A percentile compares a stretch with the other conserved stretches of the same genome.
Conservation (phyloP, 768 basidiomycete species). For the Russula emetica region DNA sequence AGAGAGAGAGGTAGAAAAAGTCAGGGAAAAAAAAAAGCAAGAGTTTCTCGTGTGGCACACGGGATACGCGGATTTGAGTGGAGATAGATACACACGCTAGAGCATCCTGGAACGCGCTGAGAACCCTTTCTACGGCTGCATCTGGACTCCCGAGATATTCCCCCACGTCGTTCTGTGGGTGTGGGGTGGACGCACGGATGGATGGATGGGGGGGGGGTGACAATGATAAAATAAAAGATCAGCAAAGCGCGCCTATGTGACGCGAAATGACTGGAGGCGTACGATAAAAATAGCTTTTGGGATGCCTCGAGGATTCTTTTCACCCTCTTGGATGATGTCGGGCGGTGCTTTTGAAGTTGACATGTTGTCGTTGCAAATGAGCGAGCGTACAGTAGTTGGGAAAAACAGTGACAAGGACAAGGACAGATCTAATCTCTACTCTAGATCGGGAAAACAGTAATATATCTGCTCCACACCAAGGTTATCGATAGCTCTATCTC, state of each 20-base stretch:
- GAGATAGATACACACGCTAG: conserved; percentile 67
- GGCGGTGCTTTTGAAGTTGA: conserved; percentile 21
- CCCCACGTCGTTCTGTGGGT: conserved; percentile 72
- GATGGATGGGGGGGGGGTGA: background rate
- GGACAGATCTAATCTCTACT: conserved; percentile 13
- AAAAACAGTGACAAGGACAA: background rate
- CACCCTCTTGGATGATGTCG: conserved; percentile 32
- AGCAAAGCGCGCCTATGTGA: background rate
- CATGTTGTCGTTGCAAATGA: conserved; percentile 14
- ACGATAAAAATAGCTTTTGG: conserved; percentile 95
- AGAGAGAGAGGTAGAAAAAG: too few species aligned
- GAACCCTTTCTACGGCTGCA: conserved; percentile 68
- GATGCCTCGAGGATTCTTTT: conserved; percentile 87
- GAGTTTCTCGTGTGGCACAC: background rate
- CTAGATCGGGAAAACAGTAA: background rate
- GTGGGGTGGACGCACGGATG: background rate
- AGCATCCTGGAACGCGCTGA: conserved; percentile 86
- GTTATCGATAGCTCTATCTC: too few species aligned
- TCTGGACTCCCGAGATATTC: conserved; percentile 78
- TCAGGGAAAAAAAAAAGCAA: background rate
- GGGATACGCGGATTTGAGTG: background rate
- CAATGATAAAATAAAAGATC: background rate
- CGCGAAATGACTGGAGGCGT: conserved; percentile 29
- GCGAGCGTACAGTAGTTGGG: background rate
- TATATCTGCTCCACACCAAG: background rate